These are phyloP conservation scores for Penicillium sp. DNA, from an alignment of 2,329 filamentous ascomycete species.

Conservation along the genomic window DNA sequence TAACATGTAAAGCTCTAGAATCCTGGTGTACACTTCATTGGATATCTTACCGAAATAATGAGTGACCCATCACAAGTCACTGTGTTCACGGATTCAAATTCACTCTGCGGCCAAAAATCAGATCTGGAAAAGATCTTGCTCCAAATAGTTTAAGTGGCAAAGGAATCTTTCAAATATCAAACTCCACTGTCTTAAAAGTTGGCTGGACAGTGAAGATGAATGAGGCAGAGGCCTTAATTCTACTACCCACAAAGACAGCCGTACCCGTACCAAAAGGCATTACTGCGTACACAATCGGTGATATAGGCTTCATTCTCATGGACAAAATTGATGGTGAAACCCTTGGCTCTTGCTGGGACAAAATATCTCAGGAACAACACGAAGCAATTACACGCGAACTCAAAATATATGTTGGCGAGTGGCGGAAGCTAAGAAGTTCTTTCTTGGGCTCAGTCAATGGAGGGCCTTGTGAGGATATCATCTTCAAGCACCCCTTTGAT, in stretches of 20 bases:
- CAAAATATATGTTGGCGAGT: slow-evolving; percentile 10
- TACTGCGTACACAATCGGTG: slow-evolving; percentile 15
- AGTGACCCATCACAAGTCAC: too few relatives aligned
- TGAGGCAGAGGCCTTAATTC: slow-evolving; percentile 12
- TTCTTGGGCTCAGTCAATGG: slow-evolving; percentile 16
- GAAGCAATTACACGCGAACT: slow-evolving; percentile 11
- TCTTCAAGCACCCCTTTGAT: slow-evolving; percentile 22
- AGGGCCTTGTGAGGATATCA: slow-evolving; percentile 15
- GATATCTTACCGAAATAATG: too few relatives aligned
- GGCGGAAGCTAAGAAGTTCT: slow-evolving; percentile 14
- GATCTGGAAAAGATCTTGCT: slow-evolving; percentile 8
- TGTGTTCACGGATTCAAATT: not conserved
- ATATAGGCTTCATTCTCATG: slow-evolving; percentile 17
- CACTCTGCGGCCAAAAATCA: slow-evolving; percentile 1
- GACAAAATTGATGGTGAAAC: slow-evolving; percentile 7
- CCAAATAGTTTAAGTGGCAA: slow-evolving; percentile 12
- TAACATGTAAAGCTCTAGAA: too few relatives aligned
- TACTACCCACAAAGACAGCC: slow-evolving; percentile 5
- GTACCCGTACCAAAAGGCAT: slow-evolving; percentile 13
- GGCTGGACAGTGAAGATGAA: slow-evolving; percentile 10
- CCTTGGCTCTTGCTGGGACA: slow-evolving; percentile 12
- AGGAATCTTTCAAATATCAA: slow-evolving; percentile 10
- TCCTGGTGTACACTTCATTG: too few relatives aligned
- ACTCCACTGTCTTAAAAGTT: slow-evolving; percentile 10
- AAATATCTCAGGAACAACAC: slow-evolving; percentile 6